A percentile compares a stretch with the other conserved stretches of the same genome.
Evolutionary conservation across 352 stramenopile genomes (phyloP).

Genomic region (Globisporangium spiculum): DNA sequence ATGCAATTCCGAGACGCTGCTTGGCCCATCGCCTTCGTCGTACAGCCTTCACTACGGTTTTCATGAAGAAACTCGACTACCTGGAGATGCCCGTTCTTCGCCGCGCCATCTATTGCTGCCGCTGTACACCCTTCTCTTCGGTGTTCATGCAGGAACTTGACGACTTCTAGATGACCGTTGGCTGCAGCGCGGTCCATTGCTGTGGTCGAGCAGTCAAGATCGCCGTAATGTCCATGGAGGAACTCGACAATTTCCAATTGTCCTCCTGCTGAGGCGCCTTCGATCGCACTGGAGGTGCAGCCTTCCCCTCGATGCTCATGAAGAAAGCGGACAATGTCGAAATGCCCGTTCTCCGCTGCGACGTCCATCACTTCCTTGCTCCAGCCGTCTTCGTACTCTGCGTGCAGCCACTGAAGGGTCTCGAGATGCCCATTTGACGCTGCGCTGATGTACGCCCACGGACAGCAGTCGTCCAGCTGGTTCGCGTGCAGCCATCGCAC

Average conservation of each 20-base stretch:
- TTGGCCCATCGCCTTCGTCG: background rate
- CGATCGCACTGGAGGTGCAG: background rate
- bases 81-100: background rate
- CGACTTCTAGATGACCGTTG: slow-evolving; percentile 1
- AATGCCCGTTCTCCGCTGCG: slow-evolving; percentile 2
- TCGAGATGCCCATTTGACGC: slow-evolving; percentile 1
- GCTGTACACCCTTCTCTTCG: slow-evolving; percentile 3
- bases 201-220: background rate
- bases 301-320: background rate
- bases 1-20: background rate
- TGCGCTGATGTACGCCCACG: slow-evolving; percentile 3
- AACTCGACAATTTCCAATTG: slow-evolving; percentile 6
- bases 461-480: slow-evolving; percentile 11
- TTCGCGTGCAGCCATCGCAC: slow-evolving; percentile 70
- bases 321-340: background rate
- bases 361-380: slow-evolving; percentile 4
- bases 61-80: slow-evolving; percentile 6
- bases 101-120: slow-evolving; percentile 1
- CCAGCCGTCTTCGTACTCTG: background rate
- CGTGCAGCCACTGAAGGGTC: slow-evolving; percentile 2
- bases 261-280: background rate
- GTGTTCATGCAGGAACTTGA: slow-evolving; percentile 9
- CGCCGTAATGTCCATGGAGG: slow-evolving; percentile 3
- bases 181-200: slow-evolving; percentile 3
- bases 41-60: background rate